A percentile compares a stretch with the other conserved stretches of the same genome.
These are phyloP conservation scores for Meripilus lineatus DNA, from an alignment of 1,284 basidiomycete genomes.

Conservation along the genomic window DNA sequence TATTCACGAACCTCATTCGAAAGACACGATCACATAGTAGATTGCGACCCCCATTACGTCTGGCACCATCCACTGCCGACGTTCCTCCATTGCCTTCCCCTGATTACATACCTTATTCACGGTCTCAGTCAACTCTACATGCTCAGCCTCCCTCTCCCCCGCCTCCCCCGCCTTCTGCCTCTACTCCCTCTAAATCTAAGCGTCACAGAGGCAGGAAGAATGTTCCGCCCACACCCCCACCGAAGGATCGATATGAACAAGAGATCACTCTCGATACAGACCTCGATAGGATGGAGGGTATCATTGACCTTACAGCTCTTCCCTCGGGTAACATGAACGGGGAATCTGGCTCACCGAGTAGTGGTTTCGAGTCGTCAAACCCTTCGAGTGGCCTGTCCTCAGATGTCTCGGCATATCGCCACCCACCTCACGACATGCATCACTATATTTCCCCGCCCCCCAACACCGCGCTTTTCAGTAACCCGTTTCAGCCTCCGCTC, in stretches of 20 bases:
- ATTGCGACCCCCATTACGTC: slow-evolving; percentile 21
- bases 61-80: slow-evolving; percentile 12
- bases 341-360: slow-evolving; percentile 37
- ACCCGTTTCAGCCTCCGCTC: slow-evolving; percentile 40
- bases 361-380: slow-evolving; percentile 27
- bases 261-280: slow-evolving; percentile 68
- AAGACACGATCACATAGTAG: slow-evolving; percentile 27
- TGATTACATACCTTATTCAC: slow-evolving; percentile 20
- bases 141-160: slow-evolving; percentile 28
- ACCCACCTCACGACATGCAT: no score
- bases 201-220: slow-evolving; percentile 23
- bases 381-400: slow-evolving; percentile 20
- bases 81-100: slow-evolving; percentile 19
- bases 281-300: slow-evolving; percentile 79
- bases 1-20: slow-evolving; percentile 27
- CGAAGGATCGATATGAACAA: slow-evolving; percentile 12
- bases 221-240: slow-evolving; percentile 14
- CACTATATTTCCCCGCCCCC: slow-evolving; percentile 9
- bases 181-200: slow-evolving; percentile 22
- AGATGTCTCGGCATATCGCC: slow-evolving; percentile 20
- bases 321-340: slow-evolving; percentile 17
- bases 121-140: no score
- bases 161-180: slow-evolving; percentile 29
- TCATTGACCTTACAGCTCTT: slow-evolving; percentile 53
- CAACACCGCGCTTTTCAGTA: slow-evolving; percentile 16